Evolutionary conservation across 495 filamentous ascomycete genomes (phyloP).

Genomic region (Xanthoparmelia taractica): DNA sequence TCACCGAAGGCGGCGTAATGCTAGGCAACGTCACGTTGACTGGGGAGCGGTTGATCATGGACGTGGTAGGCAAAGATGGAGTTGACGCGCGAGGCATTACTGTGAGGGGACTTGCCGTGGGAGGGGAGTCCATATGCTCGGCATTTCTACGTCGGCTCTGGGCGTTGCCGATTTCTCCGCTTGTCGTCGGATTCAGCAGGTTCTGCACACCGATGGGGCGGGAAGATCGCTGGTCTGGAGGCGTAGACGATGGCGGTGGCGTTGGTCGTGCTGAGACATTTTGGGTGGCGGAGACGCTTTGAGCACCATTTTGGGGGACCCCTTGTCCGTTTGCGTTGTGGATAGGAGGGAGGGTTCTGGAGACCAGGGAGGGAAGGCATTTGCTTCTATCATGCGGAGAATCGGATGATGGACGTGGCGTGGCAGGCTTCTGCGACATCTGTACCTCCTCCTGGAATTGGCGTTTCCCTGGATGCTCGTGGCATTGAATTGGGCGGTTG

Average conservation of each 20-base stretch:
- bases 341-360: conserved; percentile 24
- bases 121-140: conserved; percentile 28
- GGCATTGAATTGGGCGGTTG: conserved; percentile 38
- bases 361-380: conserved; percentile 13
- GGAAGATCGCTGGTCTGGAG: conserved; percentile 24
- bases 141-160: conserved; percentile 24
- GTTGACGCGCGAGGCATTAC: conserved; percentile 28
- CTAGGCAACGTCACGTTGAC: conserved; percentile 24
- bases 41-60: conserved; percentile 20
- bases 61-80: conserved; percentile 25
- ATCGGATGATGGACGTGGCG: conserved; percentile 29
- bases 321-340: conserved; percentile 9
- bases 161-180: conserved; percentile 24
- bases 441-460: conserved; percentile 34
- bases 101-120: conserved; percentile 32
- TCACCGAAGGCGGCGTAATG: conserved; percentile 26
- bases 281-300: conserved; percentile 33
- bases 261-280: conserved; percentile 35
- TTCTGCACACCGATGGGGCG: conserved; percentile 46
- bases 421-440: conserved; percentile 43
- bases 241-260: conserved; percentile 32
- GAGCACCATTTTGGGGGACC: conserved; percentile 14
- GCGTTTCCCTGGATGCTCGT: conserved; percentile 29
- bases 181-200: conserved; percentile 41
- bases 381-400: conserved; percentile 21